Evolutionary conservation across 208 protist species (phyloP).

Genomic region (Trichomonas vaginalis): DNA sequence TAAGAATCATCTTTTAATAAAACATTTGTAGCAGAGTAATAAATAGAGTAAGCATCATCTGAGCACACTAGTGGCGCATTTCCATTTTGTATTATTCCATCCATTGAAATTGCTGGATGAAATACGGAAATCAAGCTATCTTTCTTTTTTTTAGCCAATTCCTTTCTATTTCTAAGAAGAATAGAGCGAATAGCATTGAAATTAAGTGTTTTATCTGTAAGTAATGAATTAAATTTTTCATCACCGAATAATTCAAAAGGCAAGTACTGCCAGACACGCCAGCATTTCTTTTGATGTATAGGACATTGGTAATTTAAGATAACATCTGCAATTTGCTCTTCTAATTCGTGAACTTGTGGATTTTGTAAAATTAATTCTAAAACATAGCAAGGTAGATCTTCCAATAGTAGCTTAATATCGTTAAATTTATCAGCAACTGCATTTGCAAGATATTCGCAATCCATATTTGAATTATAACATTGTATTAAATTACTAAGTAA

Average conservation of each 20-base stretch:
- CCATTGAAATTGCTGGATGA: background rate
- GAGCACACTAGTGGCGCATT: background rate
- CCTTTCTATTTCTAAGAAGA: background rate
- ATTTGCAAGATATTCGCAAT: background rate
- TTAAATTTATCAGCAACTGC: background rate
- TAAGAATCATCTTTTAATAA: background rate
- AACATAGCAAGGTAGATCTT: background rate
- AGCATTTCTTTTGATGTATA: background rate
- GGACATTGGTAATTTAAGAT: background rate
- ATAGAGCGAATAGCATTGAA: background rate
- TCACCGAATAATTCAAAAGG: background rate
- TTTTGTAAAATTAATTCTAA: background rate
- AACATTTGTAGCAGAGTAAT: background rate
- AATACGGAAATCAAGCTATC: background rate
- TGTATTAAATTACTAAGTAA: background rate
- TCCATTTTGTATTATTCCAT: background rate
- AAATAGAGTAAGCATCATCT: background rate
- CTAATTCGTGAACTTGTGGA: background rate
- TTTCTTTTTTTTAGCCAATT: background rate
- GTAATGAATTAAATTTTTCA: background rate
- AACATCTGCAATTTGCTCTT: background rate
- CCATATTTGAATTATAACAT: background rate
- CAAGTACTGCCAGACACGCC: background rate
- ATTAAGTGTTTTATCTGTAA: background rate
- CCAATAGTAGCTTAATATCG: background rate